A percentile compares a stretch with the other conserved stretches of the same genome.
These are phyloP conservation scores for Stemphylium vesicarium DNA, from an alignment of 2,329 filamentous ascomycete genomes.

Conservation along the genomic window DNA sequence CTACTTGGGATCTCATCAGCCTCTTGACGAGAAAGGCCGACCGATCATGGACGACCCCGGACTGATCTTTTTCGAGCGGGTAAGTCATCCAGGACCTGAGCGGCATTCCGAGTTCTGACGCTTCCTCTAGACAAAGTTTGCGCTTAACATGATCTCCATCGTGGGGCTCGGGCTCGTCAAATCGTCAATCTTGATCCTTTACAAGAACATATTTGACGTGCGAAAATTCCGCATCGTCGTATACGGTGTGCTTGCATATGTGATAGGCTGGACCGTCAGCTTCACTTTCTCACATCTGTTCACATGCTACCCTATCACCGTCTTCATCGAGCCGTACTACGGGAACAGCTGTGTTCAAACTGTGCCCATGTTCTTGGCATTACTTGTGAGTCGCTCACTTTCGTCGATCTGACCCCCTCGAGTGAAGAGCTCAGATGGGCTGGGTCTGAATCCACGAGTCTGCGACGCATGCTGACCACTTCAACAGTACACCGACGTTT, in stretches of 20 bases:
- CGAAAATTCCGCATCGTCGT: conserved; percentile 29
- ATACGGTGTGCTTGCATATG: conserved; percentile 25
- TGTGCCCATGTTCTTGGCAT: conserved; percentile 29
- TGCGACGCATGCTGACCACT: not conserved
- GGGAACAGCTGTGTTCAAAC: conserved; percentile 32
- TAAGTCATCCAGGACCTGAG: not conserved
- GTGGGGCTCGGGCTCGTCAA: conserved; percentile 37
- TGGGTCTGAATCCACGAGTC: not conserved
- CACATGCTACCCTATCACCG: conserved; percentile 36
- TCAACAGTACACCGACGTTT: conserved; percentile 24
- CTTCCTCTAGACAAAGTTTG: conserved; percentile 33
- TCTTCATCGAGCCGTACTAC: conserved; percentile 36
- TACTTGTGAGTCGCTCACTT: conserved; percentile 18
- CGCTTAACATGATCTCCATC: conserved; percentile 35
- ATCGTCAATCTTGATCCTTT: conserved; percentile 38
- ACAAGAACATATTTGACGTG: conserved; percentile 37
- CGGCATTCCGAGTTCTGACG: not conserved
- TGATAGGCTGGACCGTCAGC: conserved; percentile 32
- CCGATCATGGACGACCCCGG: conserved; percentile 33
- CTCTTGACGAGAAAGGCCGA: conserved; percentile 21
- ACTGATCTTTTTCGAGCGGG: conserved; percentile 32
- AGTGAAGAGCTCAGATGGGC: not conserved
- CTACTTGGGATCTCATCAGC: conserved; percentile 30
- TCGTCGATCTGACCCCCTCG: not conserved
- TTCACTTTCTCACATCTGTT: conserved; percentile 36